Evolutionary conservation across 2,329 filamentous ascomycete genomes (phyloP), one percentile per base, ranked within the genome.

Genomic region (Claviceps sp.): DNA sequence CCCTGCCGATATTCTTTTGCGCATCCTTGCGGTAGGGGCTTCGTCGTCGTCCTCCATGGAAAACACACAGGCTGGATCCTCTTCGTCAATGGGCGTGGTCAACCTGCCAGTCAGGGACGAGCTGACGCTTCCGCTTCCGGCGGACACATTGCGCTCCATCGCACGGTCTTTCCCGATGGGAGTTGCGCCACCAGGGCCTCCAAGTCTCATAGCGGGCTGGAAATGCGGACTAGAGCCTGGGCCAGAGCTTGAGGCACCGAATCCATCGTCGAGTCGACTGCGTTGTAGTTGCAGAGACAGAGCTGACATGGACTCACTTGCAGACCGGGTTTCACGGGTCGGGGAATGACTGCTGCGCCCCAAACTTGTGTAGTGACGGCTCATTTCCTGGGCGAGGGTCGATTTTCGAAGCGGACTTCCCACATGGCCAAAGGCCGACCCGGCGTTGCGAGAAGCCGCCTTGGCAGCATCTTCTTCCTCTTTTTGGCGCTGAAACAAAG

Each of bases 331-430:
- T 34, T 11, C 30, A 34, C 30, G 54, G 18, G 62, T 59, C 44
- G 68, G 69, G 20, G 70, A 66, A 11, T 71, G 64, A 52, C 68
- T 64, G 30, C 69, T 65, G 47, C 67, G 69, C 52, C 65, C 67
- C 40, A 69, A 58, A 43, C 61, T 60, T 46, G 59, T 62, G 18
- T 62, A 52, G 47, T 66, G 67, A 37, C 63, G 63, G 47, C 69
- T 67, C 60, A 78, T 73, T 49, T 75, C 76, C 45, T 75, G 72
- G 40, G 78, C 77, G 8, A 84, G 70, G 45, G 77, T 75, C 8
- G 80, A 83, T 62, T 82, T 83, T 18, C 81, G 76, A 53, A 84
- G 68, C 16, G 81, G 81, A 56, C 79, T 83, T 20, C 81, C 81
- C 38, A 84, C 81, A 57, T 84, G 81, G 7, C 81, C 81, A 61